Base-by-base conservation (phyloP, 2,329 filamentous ascomycete species). In the Karstenula rhodostoma region DNA sequence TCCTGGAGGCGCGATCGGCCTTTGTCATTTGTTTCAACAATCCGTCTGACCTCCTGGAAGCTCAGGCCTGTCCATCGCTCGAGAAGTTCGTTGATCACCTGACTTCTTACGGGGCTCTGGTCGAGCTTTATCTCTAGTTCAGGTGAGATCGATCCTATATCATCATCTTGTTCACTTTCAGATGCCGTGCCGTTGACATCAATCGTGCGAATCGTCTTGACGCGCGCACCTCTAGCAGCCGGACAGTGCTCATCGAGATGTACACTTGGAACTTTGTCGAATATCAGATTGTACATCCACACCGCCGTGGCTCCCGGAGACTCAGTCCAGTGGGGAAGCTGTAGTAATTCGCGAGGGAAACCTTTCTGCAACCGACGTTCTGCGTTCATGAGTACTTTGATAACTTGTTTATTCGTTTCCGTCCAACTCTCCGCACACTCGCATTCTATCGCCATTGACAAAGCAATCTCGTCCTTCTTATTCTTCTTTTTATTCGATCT, bases 351-450 rank as follows among this genome's bases (percentile, higher is more conserved):
- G 9, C 29, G 10, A 19, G n/a, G 5, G 12, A 19, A 15, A 15
- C 48, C 19, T 22, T 40, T 53, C 8, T 40, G 27, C 4, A 53
- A 9, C 19, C 56, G 56, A 8, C 49, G 27, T 53, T 58, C 48
- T 7, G 48, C 19, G 13, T 46, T 53, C 49, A 58, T 33, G 22
- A 58, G 56, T n/a, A n/a, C 49, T 33, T 53, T 52, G 56, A 58
- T 58, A n/a, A 58, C 56, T 8, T 58, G 49, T 48, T 48, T 58
- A 29, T 33, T 58, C 4, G 49, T 40, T 42, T 58, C 48, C 19
- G 53, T 48, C 56, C 56, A 58, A 13, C 42, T 47, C n/a, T 53
- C 56, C 9, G 56, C 56, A 48, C 51, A 35, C n/a, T 52, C 49
- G n/a, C 37, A 52, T 42, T 58, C 48, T 25, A 33, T 52, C 9